Percentiles rank a stretch among this genome's conserved stretches.
These are phyloP conservation scores for Enteropsectra breve DNA, from an alignment of 371 early-diverging fungal species.

Conservation along the genomic window DNA sequence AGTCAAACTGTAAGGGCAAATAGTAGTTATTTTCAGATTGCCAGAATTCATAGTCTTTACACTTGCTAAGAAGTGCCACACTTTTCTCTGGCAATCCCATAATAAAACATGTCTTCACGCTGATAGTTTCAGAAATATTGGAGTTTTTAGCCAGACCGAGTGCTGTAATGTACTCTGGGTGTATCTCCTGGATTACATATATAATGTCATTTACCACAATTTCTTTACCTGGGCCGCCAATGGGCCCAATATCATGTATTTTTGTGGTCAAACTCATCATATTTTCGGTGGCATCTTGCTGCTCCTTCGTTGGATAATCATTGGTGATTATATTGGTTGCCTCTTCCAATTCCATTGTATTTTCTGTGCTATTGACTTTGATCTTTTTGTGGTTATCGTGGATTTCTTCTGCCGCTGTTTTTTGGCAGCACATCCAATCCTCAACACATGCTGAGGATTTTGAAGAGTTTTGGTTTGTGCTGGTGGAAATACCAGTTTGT, in stretches of 20 bases:
- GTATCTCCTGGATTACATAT: background rate
- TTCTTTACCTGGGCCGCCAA: no score
- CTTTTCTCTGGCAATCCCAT: background rate
- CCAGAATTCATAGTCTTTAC: background rate
- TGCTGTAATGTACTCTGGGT: background rate
- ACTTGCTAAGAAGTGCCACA: background rate
- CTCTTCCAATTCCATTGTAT: background rate
- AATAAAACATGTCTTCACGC: background rate
- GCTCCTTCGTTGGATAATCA: background rate
- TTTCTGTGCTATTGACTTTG: background rate
- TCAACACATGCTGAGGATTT: background rate
- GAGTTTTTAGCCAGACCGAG: conserved; percentile 1
- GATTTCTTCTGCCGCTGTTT: background rate
- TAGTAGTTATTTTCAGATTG: background rate
- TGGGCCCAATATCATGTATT: background rate
- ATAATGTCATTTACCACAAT: background rate
- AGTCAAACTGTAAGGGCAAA: background rate
- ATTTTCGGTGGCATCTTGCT: background rate
- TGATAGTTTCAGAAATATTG: conserved; percentile 3
- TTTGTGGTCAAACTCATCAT: background rate
- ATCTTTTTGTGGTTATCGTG: background rate
- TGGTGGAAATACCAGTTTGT: background rate
- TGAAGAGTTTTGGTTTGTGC: background rate
- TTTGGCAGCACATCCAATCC: background rate
- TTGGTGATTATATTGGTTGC: background rate